These are phyloP conservation scores for Ophiostoma angusticollis DNA, from an alignment of 2,329 filamentous ascomycete genomes.

Conservation along the genomic window DNA sequence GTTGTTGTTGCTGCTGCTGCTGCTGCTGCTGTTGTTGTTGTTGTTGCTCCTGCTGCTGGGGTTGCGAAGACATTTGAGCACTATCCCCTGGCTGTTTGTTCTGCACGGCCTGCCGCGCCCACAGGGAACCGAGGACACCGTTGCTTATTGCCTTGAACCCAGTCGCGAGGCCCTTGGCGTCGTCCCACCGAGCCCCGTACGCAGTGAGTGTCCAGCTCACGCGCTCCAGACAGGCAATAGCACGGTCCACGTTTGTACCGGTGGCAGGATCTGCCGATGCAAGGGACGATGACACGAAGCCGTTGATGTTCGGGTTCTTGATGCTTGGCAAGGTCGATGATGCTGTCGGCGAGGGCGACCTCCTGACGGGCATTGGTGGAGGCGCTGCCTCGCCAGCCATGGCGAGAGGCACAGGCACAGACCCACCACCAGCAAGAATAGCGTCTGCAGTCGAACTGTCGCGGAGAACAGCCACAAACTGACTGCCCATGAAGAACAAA, in stretches of 20 bases:
- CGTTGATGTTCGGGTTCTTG: neutral
- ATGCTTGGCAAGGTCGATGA: constrained; percentile 12
- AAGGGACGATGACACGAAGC: neutral
- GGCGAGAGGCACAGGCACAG: constrained; percentile 30
- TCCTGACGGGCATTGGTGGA: constrained; percentile 38
- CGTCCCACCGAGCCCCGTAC: constrained; percentile 48
- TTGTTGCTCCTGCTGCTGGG: constrained; percentile 20
- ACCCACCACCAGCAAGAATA: constrained; percentile 35
- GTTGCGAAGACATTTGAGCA: constrained; percentile 1
- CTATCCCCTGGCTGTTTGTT: constrained; percentile 10
- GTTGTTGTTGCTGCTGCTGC: constrained; percentile 22
- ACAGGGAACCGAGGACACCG: constrained; percentile 31
- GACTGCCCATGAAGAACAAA: constrained; percentile 60
- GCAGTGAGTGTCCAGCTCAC: constrained; percentile 40
- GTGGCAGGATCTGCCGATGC: neutral
- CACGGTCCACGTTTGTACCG: constrained; percentile 41
- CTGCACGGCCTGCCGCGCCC: constrained; percentile 25
- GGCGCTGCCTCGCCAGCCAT: constrained; percentile 35
- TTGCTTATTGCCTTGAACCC: constrained; percentile 39
- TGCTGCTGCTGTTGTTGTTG: constrained; percentile 22
- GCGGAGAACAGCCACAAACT: constrained; percentile 48
- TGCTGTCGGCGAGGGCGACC: constrained; percentile 3
- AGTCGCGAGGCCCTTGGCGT: constrained; percentile 38
- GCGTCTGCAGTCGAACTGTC: constrained; percentile 37
- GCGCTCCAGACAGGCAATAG: constrained; percentile 40